Conservation (phyloP, 768 basidiomycete genomes). For the Rhodotorula paludigena region DNA sequence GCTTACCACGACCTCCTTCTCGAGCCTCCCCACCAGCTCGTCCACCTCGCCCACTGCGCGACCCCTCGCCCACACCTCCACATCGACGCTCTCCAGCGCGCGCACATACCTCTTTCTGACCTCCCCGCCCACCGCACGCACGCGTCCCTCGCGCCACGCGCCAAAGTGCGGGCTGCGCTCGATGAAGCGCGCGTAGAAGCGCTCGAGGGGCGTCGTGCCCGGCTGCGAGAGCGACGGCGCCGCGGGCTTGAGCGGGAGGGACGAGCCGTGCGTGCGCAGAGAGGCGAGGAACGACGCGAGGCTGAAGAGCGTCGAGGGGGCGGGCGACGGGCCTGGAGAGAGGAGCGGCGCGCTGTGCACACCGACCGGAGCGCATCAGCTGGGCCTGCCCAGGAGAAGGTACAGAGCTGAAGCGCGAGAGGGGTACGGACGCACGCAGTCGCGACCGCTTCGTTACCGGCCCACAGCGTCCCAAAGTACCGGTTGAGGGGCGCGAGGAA, state of each 20-base stretch:
- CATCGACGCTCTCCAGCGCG: not conserved
- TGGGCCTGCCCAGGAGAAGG: not conserved
- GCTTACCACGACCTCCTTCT: conserved; percentile 2
- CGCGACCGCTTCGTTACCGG: conserved; percentile 42
- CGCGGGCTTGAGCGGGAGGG: conserved; percentile 8
- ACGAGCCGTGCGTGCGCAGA: conserved; percentile 22
- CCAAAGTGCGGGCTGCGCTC: not conserved
- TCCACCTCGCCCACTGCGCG: not conserved
- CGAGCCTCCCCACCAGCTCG: conserved; percentile 1
- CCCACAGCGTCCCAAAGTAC: conserved; percentile 83
- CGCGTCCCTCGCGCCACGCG: not conserved
- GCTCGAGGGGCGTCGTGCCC: not conserved
- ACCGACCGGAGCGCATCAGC: not conserved
- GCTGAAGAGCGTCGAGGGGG: conserved; percentile 5
- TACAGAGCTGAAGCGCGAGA: not conserved
- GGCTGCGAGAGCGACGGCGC: conserved; percentile 9
- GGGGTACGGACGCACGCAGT: not conserved
- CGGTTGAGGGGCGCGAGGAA: conserved; percentile 83
- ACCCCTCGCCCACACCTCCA: not conserved
- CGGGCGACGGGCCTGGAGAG: not conserved
- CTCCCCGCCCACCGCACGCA: not conserved
- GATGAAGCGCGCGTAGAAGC: conserved; percentile 23
- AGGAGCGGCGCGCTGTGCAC: not conserved
- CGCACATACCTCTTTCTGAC: conserved; percentile 3
- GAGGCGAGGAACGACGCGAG: conserved; percentile 18